These are phyloP conservation scores for Sarocladium brachiariae DNA, from an alignment of 2,329 filamentous ascomycete genomes.

Conservation along the genomic window DNA sequence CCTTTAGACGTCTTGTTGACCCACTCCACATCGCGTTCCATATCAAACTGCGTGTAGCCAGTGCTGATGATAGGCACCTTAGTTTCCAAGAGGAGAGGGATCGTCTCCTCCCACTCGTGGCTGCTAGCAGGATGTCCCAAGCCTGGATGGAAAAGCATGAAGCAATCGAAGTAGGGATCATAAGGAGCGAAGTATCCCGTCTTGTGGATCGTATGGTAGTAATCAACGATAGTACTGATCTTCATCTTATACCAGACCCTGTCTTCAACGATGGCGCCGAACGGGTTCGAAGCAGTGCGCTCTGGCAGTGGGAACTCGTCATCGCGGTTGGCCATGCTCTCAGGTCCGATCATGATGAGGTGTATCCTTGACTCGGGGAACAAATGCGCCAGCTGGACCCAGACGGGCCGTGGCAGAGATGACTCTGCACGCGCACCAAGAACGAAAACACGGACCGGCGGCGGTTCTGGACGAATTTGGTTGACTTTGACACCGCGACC, in stretches of 20 bases:
- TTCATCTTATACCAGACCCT: constrained; percentile 84
- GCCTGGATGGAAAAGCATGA: constrained; percentile 94
- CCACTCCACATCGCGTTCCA: constrained; percentile 88
- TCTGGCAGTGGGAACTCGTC: constrained; percentile 86
- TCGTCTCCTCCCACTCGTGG: constrained; percentile 88
- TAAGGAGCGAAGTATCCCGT: constrained; percentile 88
- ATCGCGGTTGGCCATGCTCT: constrained; percentile 92
- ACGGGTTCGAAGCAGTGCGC: constrained; percentile 80
- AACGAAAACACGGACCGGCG: constrained; percentile 85
- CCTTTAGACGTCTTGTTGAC: constrained; percentile 77
- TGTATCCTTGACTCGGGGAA: constrained; percentile 92
- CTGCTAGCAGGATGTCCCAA: constrained; percentile 89
- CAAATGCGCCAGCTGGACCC: constrained; percentile 88
- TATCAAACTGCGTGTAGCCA: constrained; percentile 91
- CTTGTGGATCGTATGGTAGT: constrained; percentile 94
- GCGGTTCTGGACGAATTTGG: constrained; percentile 75
- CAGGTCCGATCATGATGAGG: constrained; percentile 88
- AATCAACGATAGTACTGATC: constrained; percentile 95
- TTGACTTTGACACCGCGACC: constrained; percentile 70
- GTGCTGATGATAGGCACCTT: constrained; percentile 93
- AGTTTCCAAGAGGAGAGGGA: constrained; percentile 86
- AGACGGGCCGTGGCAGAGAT: constrained; percentile 85
- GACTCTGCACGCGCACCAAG: constrained; percentile 96
- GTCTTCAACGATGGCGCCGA: constrained; percentile 89
- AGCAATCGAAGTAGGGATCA: constrained; percentile 97